Conservation (phyloP, 164 flowering plant species). For the Vitis amurensis region DNA sequence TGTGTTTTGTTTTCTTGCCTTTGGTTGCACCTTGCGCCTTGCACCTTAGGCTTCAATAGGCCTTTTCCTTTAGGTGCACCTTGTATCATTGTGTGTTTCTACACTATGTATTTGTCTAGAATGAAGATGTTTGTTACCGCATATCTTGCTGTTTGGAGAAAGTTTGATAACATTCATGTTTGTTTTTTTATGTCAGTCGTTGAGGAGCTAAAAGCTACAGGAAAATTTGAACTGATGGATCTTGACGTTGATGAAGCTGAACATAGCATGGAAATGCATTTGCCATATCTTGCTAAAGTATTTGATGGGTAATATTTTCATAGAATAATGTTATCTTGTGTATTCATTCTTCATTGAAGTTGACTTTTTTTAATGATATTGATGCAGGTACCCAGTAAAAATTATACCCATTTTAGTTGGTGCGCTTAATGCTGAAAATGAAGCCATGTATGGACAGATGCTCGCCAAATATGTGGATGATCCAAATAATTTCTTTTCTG, state of each 20-base stretch:
- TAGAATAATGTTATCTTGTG: neutral
- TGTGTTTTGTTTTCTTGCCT: no score
- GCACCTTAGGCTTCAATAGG: no score
- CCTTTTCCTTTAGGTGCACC: no score
- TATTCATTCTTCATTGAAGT: neutral
- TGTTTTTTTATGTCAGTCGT: slow-evolving; percentile 42
- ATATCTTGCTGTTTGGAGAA: neutral
- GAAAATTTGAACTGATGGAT: slow-evolving; percentile 92
- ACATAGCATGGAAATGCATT: slow-evolving; percentile 99
- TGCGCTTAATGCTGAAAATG: slow-evolving; percentile 81
- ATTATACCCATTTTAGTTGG: slow-evolving; percentile 96
- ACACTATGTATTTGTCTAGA: no score
- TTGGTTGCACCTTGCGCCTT: no score
- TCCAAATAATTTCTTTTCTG: slow-evolving; percentile 87
- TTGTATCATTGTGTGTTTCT: no score
- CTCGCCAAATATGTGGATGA: slow-evolving; percentile 94
- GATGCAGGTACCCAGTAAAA: slow-evolving; percentile 69
- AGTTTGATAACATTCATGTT: slow-evolving; percentile 1
- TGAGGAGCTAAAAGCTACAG: slow-evolving; percentile 84
- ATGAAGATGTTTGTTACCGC: no score
- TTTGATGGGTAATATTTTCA: slow-evolving; percentile 71
- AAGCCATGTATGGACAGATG: slow-evolving; percentile 78
- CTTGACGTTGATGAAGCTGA: slow-evolving; percentile 94
- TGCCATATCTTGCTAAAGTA: slow-evolving; percentile 94
- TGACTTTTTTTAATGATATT: slow-evolving; percentile 7